These are phyloP conservation scores for Chaetomium cochliodes DNA, from an alignment of 495 filamentous ascomycete species.

Conservation along the genomic window DNA sequence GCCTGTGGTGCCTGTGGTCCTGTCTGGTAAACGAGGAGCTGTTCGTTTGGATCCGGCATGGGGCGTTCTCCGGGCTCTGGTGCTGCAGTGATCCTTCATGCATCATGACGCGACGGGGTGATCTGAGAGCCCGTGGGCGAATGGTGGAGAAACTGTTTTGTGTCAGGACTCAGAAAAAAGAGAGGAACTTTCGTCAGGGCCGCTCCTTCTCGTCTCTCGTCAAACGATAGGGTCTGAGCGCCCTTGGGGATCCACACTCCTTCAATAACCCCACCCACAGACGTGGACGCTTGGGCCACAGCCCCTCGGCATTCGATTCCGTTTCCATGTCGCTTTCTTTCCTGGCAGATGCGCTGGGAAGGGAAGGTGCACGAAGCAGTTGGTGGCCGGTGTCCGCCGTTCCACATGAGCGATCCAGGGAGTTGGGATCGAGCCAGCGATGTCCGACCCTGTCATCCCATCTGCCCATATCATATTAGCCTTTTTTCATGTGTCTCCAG, in stretches of 20 bases:
- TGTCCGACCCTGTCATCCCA: slow-evolving; percentile 36
- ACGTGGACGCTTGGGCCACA: slow-evolving; percentile 3
- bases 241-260: not conserved
- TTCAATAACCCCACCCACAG: not conserved
- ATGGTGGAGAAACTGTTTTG: slow-evolving; percentile 13
- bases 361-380: slow-evolving; percentile 12
- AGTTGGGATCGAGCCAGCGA: slow-evolving; percentile 40
- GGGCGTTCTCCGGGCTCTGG: slow-evolving; percentile 19
- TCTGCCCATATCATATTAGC: slow-evolving; percentile 1
- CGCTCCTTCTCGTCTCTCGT: not conserved
- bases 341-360: not conserved
- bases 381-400: not conserved
- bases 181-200: slow-evolving; percentile 14
- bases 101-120: slow-evolving; percentile 19
- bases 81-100: slow-evolving; percentile 25
- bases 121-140: not conserved
- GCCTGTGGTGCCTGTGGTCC: no score
- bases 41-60: not conserved
- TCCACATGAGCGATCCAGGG: slow-evolving; percentile 29
- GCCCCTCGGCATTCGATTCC: slow-evolving; percentile 13
- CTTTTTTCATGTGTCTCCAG: not conserved
- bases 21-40: slow-evolving; percentile 11
- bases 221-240: not conserved
- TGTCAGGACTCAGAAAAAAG: not conserved
- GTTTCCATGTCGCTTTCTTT: no score